phyloP scores from a whole-genome alignment of 768 basidiomycete genomes.

The Peribolospora baueri region DNA sequence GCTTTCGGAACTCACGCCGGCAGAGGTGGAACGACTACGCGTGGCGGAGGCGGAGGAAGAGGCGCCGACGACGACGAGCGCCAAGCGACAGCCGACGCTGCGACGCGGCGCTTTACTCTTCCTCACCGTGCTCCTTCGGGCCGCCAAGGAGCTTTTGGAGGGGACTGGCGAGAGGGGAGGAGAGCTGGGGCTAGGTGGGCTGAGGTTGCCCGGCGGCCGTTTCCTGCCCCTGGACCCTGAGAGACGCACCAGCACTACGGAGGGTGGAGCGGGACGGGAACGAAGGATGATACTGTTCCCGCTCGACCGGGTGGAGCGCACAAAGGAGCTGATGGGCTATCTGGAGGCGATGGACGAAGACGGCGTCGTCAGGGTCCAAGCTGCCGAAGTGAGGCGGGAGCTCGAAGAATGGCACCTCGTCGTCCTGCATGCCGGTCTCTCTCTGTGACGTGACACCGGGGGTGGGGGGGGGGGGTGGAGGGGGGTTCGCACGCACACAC shows the following conservation, averaged over 20 bases:
- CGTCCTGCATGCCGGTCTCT: too few species aligned
- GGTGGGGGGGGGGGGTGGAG: too few species aligned
- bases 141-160: conserved; percentile 21
- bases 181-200: not conserved
- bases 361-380: conserved; percentile 44
- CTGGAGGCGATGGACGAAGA: conserved; percentile 49
- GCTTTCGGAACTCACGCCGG: conserved; percentile 10
- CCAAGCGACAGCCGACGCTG: conserved; percentile 35
- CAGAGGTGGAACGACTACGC: not conserved
- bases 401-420: too few species aligned
- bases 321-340: conserved; percentile 40
- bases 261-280: not conserved
- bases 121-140: conserved; percentile 41
- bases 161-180: not conserved
- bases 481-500: too few species aligned
- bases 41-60: conserved; percentile 28
- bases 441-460: too few species aligned
- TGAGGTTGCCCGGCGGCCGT: not conserved
- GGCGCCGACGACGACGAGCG: conserved; percentile 32
- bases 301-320: conserved; percentile 25
- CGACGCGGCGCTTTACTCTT: conserved; percentile 73
- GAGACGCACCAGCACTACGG: conserved; percentile 2
- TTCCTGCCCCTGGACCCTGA: not conserved
- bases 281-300: conserved; percentile 16
- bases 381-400: conserved; percentile 26